A percentile compares a stretch with the other conserved stretches of the same genome.
Conservation (phyloP, 2,329 filamentous ascomycete species). For the Botrytis fabae region DNA sequence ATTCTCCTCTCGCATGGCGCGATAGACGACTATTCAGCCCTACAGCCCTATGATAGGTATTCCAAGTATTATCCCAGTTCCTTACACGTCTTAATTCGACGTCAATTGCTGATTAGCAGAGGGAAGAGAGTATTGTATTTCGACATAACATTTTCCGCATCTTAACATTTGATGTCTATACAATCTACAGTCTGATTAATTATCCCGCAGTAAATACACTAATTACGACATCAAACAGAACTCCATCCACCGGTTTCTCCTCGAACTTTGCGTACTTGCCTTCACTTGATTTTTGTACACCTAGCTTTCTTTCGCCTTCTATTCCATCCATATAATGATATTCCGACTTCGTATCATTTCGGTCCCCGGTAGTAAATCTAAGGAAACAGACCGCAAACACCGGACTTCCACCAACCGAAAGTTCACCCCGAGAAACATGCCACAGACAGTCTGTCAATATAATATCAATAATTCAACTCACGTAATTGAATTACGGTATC, state of each 20-base stretch:
- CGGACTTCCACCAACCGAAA: too few relatives aligned
- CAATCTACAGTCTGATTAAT: background rate
- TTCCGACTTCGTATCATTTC: too few relatives aligned
- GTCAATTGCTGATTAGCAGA: background rate
- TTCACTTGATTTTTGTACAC: background rate
- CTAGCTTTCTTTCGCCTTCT: background rate
- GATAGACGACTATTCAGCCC: background rate
- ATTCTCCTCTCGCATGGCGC: background rate
- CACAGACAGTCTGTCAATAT: too few relatives aligned
- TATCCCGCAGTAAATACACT: background rate
- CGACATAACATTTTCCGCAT: too few relatives aligned
- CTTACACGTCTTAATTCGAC: background rate
- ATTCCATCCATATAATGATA: too few relatives aligned
- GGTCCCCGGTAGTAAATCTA: too few relatives aligned
- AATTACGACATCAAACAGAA: background rate
- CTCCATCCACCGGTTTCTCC: background rate
- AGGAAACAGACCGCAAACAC: too few relatives aligned
- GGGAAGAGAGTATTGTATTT: background rate
- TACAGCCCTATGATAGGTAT: background rate
- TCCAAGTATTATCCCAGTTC: background rate
- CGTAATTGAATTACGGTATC: background rate
- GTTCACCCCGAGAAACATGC: too few relatives aligned
- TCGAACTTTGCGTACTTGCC: background rate
- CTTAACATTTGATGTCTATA: background rate
- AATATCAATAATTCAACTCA: too few relatives aligned